Conservation (phyloP, 2,329 filamentous ascomycete genomes). For the Arthrobotrys iridis region DNA sequence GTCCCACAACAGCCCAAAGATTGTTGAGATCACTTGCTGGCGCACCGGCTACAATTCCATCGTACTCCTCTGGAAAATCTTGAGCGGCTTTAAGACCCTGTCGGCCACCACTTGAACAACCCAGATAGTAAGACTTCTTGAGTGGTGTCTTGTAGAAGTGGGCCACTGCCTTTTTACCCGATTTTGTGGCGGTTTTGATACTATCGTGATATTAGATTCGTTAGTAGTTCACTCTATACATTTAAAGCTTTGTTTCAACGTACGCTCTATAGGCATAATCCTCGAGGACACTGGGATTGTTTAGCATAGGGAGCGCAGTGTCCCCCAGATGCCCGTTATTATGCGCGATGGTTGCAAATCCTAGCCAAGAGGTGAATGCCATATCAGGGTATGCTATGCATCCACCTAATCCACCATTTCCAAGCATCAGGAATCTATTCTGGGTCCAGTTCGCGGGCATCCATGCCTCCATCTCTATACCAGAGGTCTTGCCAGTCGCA, state of each 20-base stretch:
- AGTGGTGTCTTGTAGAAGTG: slow-evolving; percentile 12
- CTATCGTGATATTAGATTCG: background rate
- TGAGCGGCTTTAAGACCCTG: slow-evolving; percentile 65
- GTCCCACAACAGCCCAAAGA: slow-evolving; percentile 54
- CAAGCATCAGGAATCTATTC: slow-evolving; percentile 16
- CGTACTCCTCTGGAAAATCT: slow-evolving; percentile 64
- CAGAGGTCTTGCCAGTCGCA: slow-evolving; percentile 19
- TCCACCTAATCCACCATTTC: slow-evolving; percentile 20
- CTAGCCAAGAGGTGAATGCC: background rate
- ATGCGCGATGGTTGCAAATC: slow-evolving; percentile 30
- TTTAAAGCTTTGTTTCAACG: background rate
- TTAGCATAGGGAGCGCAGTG: slow-evolving; percentile 11
- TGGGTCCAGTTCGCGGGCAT: slow-evolving; percentile 27
- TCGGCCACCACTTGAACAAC: slow-evolving; percentile 65
- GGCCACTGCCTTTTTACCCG: slow-evolving; percentile 13
- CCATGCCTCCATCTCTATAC: slow-evolving; percentile 25
- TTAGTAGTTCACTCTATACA: background rate
- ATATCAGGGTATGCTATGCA: slow-evolving; percentile 22
- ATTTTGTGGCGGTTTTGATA: background rate
- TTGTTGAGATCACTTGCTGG: slow-evolving; percentile 63
- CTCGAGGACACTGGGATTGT: slow-evolving; percentile 36
- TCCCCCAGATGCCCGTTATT: slow-evolving; percentile 43
- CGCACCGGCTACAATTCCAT: slow-evolving; percentile 65
- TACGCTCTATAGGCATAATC: slow-evolving; percentile 42
- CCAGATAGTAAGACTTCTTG: slow-evolving; percentile 65